Evolutionary conservation across 129 eudicot species (phyloP), one percentile per base, ranked within the genome.

Genomic region (Apium graveolens): DNA sequence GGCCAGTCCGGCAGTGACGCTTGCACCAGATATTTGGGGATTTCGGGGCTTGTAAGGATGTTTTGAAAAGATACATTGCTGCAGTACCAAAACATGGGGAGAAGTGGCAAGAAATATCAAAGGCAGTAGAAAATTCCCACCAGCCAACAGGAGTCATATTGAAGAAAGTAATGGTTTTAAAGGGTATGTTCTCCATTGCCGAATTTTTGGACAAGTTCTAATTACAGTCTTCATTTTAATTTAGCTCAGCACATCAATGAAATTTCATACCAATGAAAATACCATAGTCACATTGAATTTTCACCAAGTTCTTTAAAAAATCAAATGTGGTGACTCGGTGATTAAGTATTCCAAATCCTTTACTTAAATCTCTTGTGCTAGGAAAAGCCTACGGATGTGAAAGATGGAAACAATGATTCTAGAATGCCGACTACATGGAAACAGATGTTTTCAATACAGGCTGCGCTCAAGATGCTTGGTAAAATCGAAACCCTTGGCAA

Each of bases 401-500:
- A n/a, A n/a, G n/a, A n/a, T n/a, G n/a, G n/a, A n/a, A n/a, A n/a
- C n/a, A n/a, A n/a, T n/a, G n/a, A n/a, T n/a, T n/a, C n/a, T n/a
- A n/a, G n/a, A n/a, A n/a, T n/a, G n/a, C n/a, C n/a, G n/a, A n/a
- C n/a, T n/a, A n/a, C n/a, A n/a, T n/a, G n/a, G n/a, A n/a, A n/a
- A n/a, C n/a, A n/a, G n/a, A n/a, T n/a, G n/a, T n/a, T n/a, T n/a
- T n/a, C n/a, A n/a, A 8, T 43, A 3, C 65, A 95, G 99, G 97
- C 96, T 72, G 99, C 92, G 73, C 90, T 95, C 63, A 95, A 92
- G 89, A 92, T 95, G 99, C 81, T 92, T 85, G 86, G 79, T 82
- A 97, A 95, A 88, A 92, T n/a, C n/a, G n/a, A n/a, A n/a, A n/a
- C n/a, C n/a, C n/a, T 92, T 78, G 97, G 97, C n/a, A n/a, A 95